Conservation (phyloP, 768 basidiomycete species). For the Galerina marginata region DNA sequence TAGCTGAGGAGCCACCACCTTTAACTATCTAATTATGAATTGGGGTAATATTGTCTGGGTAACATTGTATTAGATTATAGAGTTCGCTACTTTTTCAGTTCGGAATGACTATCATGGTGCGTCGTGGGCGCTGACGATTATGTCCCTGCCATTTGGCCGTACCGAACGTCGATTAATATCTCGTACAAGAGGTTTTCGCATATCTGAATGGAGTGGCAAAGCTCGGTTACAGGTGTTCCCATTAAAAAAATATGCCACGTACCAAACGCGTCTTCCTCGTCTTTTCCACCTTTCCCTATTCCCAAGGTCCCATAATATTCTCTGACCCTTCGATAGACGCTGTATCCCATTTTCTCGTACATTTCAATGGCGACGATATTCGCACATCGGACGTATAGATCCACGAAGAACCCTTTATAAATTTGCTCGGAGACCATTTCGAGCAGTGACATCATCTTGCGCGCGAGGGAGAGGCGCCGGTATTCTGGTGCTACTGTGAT, state of each 20-base stretch:
- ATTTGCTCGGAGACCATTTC: slow-evolving; percentile 84
- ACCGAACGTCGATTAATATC: slow-evolving; percentile 69
- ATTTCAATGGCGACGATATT: slow-evolving; percentile 85
- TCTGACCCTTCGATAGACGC: slow-evolving; percentile 87
- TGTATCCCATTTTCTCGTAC: slow-evolving; percentile 94
- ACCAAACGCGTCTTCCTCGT: slow-evolving; percentile 94
- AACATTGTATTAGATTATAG: background rate
- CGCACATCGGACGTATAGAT: slow-evolving; percentile 92
- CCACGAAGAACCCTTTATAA: slow-evolving; percentile 90
- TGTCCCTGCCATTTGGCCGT: slow-evolving; percentile 73
- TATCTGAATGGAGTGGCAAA: slow-evolving; percentile 37
- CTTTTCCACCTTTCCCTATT: slow-evolving; percentile 73
- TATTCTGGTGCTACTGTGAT: slow-evolving; percentile 94
- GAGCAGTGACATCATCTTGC: slow-evolving; percentile 84
- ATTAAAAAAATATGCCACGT: slow-evolving; percentile 33
- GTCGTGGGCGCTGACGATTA: slow-evolving; percentile 67
- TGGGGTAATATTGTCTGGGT: slow-evolving; percentile 2
- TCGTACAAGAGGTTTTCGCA: slow-evolving; percentile 77
- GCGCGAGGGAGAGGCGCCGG: slow-evolving; percentile 85
- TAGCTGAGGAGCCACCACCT: slow-evolving; percentile 59
- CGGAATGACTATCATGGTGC: slow-evolving; percentile 46
- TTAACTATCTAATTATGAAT: slow-evolving; percentile 43
- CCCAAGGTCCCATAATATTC: slow-evolving; percentile 89
- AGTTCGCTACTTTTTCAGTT: slow-evolving; percentile 13
- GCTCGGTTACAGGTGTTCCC: background rate